phyloP scores from a whole-genome alignment of 495 filamentous ascomycete species.

The Penicillium ochrochloron region DNA sequence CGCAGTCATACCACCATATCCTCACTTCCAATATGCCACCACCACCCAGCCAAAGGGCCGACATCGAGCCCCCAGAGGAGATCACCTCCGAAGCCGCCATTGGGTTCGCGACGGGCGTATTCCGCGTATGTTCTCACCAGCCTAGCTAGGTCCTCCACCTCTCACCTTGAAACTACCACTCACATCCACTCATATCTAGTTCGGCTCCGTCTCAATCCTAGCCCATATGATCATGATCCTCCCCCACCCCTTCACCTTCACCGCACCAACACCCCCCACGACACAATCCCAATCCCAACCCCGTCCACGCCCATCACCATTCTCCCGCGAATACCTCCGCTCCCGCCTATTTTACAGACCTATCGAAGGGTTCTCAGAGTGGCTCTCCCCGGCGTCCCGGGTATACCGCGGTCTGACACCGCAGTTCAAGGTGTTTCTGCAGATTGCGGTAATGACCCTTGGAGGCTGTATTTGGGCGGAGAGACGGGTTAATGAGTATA shows the following conservation, averaged over 20 bases:
- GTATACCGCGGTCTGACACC: constrained; percentile 82
- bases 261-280: constrained; percentile 25
- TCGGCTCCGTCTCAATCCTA: constrained; percentile 53
- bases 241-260: constrained; percentile 53
- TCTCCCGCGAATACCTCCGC: constrained; percentile 44
- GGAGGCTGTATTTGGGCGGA: constrained; percentile 87
- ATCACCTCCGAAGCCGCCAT: constrained; percentile 46
- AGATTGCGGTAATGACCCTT: constrained; percentile 86
- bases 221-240: constrained; percentile 54
- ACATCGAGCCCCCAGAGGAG: constrained; percentile 48
- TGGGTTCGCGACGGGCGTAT: constrained; percentile 51
- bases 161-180: neutral
- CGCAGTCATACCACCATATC: neutral
- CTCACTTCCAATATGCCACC: constrained; percentile 39
- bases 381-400: constrained; percentile 59
- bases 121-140: constrained; percentile 43
- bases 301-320: constrained; percentile 34
- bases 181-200: constrained; percentile 31
- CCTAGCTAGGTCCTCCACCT: neutral
- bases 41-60: constrained; percentile 41
- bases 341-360: constrained; percentile 49
- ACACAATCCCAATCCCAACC: constrained; percentile 23
- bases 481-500: constrained; percentile 69
- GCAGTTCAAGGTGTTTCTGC: constrained; percentile 91
- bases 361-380: constrained; percentile 49